Percentiles rank a stretch among this genome's conserved stretches.
Conservation (phyloP, 202 grass and related monocot genomes). For the Zoysia matrella region DNA sequence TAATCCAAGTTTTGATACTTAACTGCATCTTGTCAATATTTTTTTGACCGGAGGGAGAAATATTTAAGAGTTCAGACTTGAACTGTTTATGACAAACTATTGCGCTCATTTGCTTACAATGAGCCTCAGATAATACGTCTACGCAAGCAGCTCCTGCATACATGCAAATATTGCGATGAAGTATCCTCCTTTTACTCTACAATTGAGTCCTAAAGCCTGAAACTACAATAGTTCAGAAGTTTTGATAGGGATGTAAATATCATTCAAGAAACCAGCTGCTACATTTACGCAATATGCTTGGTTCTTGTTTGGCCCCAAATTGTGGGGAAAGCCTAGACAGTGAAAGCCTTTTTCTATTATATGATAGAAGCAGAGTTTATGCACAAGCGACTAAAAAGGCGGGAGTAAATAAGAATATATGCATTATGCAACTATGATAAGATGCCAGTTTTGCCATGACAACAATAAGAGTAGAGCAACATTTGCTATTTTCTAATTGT, state of each 20-base stretch:
- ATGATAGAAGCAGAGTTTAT: neutral
- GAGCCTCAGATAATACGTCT: neutral
- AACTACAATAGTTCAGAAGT: neutral
- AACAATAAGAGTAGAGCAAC: conserved; percentile 20
- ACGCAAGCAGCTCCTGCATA: conserved; percentile 15
- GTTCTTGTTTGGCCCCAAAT: neutral
- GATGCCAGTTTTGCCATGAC: conserved; percentile 14
- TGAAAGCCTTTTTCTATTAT: neutral
- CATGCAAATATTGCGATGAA: neutral
- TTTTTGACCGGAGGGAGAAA: neutral
- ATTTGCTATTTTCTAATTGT: conserved; percentile 33
- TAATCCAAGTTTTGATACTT: neutral
- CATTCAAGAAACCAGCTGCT: neutral
- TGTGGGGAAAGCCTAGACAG: neutral
- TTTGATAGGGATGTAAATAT: conserved; percentile 14
- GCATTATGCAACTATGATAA: neutral
- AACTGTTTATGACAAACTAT: conserved; percentile 18
- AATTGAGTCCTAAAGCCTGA: neutral
- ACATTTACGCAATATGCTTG: neutral
- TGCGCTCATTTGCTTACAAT: conserved; percentile 6
- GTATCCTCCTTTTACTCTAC: neutral
- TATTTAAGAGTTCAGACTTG: conserved; percentile 17
- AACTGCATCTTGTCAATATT: neutral
- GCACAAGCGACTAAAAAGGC: neutral
- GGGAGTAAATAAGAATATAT: neutral